Percentiles rank a stretch among this genome's conserved stretches.
These are phyloP conservation scores for Ogataea nitratoaversa DNA, from an alignment of 805 yeast species.

Conservation along the genomic window DNA sequence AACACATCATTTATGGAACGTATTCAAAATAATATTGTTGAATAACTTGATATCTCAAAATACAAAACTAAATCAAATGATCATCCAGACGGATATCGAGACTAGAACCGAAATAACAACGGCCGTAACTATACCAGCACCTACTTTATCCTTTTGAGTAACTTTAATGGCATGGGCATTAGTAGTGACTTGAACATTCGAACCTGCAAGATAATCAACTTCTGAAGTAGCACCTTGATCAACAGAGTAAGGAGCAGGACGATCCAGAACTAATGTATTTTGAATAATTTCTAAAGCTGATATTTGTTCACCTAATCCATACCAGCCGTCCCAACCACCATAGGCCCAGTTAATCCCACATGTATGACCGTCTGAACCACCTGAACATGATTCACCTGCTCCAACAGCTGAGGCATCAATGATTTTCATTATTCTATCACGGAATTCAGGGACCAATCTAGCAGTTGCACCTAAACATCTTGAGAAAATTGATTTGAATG, in stretches of 20 bases:
- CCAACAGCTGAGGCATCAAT: conserved; percentile 49
- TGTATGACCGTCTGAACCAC: conserved; percentile 83
- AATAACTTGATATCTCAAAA: no score
- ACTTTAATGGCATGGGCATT: conserved; percentile 42
- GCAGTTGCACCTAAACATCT: conserved; percentile 60
- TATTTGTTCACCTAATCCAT: conserved; percentile 85
- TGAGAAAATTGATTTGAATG: conserved; percentile 67
- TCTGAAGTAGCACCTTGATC: conserved; percentile 64
- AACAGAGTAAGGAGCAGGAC: conserved; percentile 59
- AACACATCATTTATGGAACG: neutral
- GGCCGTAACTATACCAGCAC: conserved; percentile 87
- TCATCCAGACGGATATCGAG: conserved; percentile 79
- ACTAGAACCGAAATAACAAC: conserved; percentile 55
- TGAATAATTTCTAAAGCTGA: conserved; percentile 66
- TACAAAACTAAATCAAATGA: conserved; percentile 11
- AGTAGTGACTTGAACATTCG: conserved; percentile 49
- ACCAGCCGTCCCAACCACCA: conserved; percentile 58
- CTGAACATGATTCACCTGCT: conserved; percentile 76
- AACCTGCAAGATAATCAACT: conserved; percentile 51
- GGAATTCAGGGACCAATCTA: conserved; percentile 46
- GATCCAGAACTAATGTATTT: conserved; percentile 34
- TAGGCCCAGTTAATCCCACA: conserved; percentile 74
- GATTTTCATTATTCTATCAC: conserved; percentile 34
- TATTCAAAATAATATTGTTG: no score
- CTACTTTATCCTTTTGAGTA: conserved; percentile 67